Evolutionary conservation across 768 basidiomycete genomes (phyloP), one percentile per base, ranked within the genome.

Genomic region (Lactarius pseudohatsudake): DNA sequence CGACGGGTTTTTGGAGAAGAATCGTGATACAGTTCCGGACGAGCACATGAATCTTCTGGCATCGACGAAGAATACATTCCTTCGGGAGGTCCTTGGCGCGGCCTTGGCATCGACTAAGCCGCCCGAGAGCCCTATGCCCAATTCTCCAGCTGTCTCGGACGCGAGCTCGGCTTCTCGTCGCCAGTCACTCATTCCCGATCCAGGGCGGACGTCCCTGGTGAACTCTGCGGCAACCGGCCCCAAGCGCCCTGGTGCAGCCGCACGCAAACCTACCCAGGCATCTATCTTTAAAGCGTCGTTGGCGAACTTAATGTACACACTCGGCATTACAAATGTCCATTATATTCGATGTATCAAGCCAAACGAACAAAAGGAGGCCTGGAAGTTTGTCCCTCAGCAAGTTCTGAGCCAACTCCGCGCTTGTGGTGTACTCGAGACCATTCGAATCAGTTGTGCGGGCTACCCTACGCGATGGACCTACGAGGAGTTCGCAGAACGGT

Each of bases 291-390:
- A 99, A 76, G 87, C 90, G 2, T 98, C 96, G 0, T 79, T 99
- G 61, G 90, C 92, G 75, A 90, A 86, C 57, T 81, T 99, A 54
- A 99, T 99, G 96, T 95, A 97, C 43, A 99, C 97, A 0, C 89
- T 99, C 70, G 90, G 92, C 72, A 90, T 92, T 66, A 99, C 97
- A 15, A 98, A 99, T 73, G 97, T 98, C 0, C 97, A 99, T 75
- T 99, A 99, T 75, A 99, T 99, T 74, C 88, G 97, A 57, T 99
- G 97, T 77, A 98, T 99, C 81, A 99, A 99, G 77, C 97, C 97
- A 2, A 99, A 99, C 75, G 97, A 99, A 74, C 84, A 85, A 69
- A 99, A 99, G 80, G 87, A 84, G 61, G 94, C 97, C 43, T 99
- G 97, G 97, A 94, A 95, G 75, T 96, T 98, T 74, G 87, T 90